Conservation (phyloP, 2,329 filamentous ascomycete species). For the Venturia aucupariae region DNA sequence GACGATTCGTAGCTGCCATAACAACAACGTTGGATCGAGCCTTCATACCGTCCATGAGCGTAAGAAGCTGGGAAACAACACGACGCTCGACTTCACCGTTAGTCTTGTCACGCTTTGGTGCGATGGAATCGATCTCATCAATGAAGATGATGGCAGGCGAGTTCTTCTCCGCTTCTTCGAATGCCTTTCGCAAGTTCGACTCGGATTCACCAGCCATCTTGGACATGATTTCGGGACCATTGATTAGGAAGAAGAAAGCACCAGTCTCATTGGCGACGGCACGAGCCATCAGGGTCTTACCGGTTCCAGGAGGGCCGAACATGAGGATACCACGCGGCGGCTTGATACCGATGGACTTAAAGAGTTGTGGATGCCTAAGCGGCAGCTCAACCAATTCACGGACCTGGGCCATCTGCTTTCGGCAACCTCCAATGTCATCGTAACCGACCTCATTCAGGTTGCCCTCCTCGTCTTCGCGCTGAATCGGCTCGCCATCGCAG, state of each 20-base stretch:
- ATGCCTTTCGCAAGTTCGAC: slow-evolving; percentile 96
- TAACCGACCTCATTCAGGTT: slow-evolving; percentile 99
- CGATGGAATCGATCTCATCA: slow-evolving; percentile 98
- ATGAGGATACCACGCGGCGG: slow-evolving; percentile 96
- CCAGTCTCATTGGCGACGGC: slow-evolving; percentile 98
- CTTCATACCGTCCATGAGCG: slow-evolving; percentile 99
- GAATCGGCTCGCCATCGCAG: slow-evolving; percentile 93
- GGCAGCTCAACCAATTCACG: slow-evolving; percentile 97
- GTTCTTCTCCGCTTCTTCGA: slow-evolving; percentile 99
- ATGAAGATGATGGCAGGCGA: slow-evolving; percentile 99
- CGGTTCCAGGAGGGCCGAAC: slow-evolving; percentile 88
- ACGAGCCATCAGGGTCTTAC: slow-evolving; percentile 98
- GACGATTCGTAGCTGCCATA: slow-evolving; percentile 97
- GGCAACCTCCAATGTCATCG: slow-evolving; percentile 97
- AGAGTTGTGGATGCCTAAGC: slow-evolving; percentile 91
- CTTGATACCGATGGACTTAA: slow-evolving; percentile 99
- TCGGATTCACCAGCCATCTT: slow-evolving; percentile 99
- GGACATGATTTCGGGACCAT: slow-evolving; percentile 98
- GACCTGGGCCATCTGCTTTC: slow-evolving; percentile 99
- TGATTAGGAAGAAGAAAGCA: slow-evolving; percentile 99
- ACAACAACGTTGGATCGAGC: slow-evolving; percentile 96
- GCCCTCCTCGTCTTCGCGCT: slow-evolving; percentile 97
- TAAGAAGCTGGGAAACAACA: slow-evolving; percentile 93
- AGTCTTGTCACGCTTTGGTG: slow-evolving; percentile 99
- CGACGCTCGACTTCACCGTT: slow-evolving; percentile 98